A percentile compares a stretch with the other conserved stretches of the same genome.
phyloP scores from a whole-genome alignment of 1,139 yeast genomes.

The Suhomyces kunorum region DNA sequence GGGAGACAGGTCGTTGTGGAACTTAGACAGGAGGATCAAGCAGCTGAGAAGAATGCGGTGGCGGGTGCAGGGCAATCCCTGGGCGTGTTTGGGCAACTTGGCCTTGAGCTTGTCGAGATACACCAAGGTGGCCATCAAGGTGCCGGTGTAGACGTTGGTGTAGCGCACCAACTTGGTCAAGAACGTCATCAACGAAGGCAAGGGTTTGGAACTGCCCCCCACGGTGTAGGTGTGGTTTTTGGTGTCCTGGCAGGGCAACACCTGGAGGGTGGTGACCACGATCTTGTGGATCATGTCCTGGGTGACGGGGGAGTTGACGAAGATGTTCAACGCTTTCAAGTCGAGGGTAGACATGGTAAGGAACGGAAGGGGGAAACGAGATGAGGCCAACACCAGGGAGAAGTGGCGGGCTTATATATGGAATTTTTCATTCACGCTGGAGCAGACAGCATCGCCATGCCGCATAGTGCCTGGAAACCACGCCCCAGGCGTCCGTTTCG shows the following conservation, averaged over 20 bases:
- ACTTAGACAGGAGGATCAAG: slow-evolving; percentile 68
- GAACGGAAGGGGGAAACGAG: background rate
- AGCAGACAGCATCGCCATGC: slow-evolving; percentile 6
- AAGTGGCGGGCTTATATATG: slow-evolving; percentile 1
- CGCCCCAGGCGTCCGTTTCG: slow-evolving; percentile 2
- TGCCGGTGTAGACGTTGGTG: slow-evolving; percentile 76
- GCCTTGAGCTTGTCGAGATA: slow-evolving; percentile 61
- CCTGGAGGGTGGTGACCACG: slow-evolving; percentile 63
- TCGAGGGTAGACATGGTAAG: slow-evolving; percentile 31
- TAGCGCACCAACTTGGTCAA: slow-evolving; percentile 67
- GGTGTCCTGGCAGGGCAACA: slow-evolving; percentile 54
- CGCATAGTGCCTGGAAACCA: slow-evolving; percentile 10
- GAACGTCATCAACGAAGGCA: slow-evolving; percentile 75
- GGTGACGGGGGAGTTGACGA: slow-evolving; percentile 58
- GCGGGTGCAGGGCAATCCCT: slow-evolving; percentile 75
- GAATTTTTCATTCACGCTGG: slow-evolving; percentile 6
- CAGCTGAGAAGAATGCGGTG: slow-evolving; percentile 77
- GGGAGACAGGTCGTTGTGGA: slow-evolving; percentile 76
- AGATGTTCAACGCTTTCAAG: slow-evolving; percentile 55
- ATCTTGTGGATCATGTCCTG: slow-evolving; percentile 67
- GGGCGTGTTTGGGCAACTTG: slow-evolving; percentile 67
- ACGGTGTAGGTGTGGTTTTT: slow-evolving; percentile 31
- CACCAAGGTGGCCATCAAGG: slow-evolving; percentile 69
- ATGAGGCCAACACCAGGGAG: background rate
- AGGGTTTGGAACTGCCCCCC: slow-evolving; percentile 35